Evolutionary conservation across 164 flowering plant genomes (phyloP).

Genomic region (Berberis thunbergii): DNA sequence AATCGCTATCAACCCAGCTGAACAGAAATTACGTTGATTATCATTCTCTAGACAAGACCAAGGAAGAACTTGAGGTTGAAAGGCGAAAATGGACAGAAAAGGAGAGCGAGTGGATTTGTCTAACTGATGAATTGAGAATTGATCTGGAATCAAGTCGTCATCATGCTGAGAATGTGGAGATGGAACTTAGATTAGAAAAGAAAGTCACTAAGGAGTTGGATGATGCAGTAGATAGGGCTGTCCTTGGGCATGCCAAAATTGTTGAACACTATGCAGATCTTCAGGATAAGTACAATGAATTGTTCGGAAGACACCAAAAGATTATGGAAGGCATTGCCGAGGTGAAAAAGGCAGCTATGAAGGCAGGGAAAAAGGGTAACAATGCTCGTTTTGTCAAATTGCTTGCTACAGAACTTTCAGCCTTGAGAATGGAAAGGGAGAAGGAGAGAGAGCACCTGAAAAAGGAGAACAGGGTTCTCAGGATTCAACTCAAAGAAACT

Average conservation of each 20-base stretch:
- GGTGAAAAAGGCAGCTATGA: slow-evolving; percentile 77
- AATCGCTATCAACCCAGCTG: slow-evolving; percentile 38
- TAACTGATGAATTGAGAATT: slow-evolving; percentile 83
- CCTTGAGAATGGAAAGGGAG: slow-evolving; percentile 67
- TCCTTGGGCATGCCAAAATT: slow-evolving; percentile 73
- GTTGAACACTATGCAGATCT: slow-evolving; percentile 88
- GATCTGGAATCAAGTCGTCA: slow-evolving; percentile 63
- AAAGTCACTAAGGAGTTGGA: slow-evolving; percentile 71
- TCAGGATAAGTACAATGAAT: slow-evolving; percentile 72
- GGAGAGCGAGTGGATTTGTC: slow-evolving; percentile 96
- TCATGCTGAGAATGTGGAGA: slow-evolving; percentile 65
- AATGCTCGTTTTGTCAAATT: slow-evolving; percentile 64
- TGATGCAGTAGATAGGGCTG: slow-evolving; percentile 75
- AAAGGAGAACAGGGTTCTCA: slow-evolving; percentile 76
- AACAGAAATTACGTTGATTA: slow-evolving; percentile 28
- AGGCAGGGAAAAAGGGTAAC: slow-evolving; percentile 65
- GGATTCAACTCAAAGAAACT: slow-evolving; percentile 80
- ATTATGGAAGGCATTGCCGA: slow-evolving; percentile 83
- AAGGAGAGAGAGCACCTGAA: slow-evolving; percentile 67
- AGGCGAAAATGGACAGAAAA: slow-evolving; percentile 86
- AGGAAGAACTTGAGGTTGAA: slow-evolving; percentile 69
- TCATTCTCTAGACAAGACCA: slow-evolving; percentile 12
- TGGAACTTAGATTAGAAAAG: slow-evolving; percentile 65
- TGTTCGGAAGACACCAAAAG: slow-evolving; percentile 54
- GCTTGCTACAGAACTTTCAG: slow-evolving; percentile 86